Percentiles rank a stretch among this genome's conserved stretches.
Conservation (phyloP, 164 flowering plant genomes). For the Vitis amurensis region DNA sequence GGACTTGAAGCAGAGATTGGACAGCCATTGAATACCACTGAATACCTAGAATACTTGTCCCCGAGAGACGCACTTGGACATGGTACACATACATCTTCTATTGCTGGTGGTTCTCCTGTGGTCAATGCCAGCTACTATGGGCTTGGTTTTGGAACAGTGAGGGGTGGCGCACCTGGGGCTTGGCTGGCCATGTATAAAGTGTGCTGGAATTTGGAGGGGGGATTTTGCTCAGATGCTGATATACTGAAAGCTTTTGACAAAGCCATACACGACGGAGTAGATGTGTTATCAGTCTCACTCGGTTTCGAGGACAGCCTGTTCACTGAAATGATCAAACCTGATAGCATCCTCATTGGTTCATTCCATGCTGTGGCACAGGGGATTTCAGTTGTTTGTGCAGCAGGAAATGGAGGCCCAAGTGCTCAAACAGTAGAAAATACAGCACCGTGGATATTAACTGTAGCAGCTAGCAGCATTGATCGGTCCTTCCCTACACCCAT, state of each 20-base stretch:
- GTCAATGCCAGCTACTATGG: slow-evolving; percentile 1
- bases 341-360: slow-evolving; percentile 18
- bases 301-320: not conserved
- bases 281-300: not conserved
- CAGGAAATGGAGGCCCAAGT: slow-evolving; percentile 19
- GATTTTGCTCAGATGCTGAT: slow-evolving; percentile 4
- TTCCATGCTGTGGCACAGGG: slow-evolving; percentile 27
- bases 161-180: slow-evolving; percentile 14
- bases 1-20: not conserved
- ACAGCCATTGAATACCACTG: not conserved
- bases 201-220: slow-evolving; percentile 4
- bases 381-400: slow-evolving; percentile 19
- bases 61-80: slow-evolving; percentile 15
- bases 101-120: slow-evolving; percentile 14
- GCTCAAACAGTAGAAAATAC: slow-evolving; percentile 4
- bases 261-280: not conserved
- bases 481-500: slow-evolving; percentile 9
- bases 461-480: slow-evolving; percentile 26
- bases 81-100: slow-evolving; percentile 16
- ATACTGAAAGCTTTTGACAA: slow-evolving; percentile 11
- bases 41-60: not conserved
- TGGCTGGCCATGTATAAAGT: slow-evolving; percentile 18
- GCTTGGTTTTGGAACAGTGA: slow-evolving; percentile 10
- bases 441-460: slow-evolving; percentile 28
- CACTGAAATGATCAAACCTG: not conserved